Conservation (phyloP, 208 protist genomes). For the Wallacemonas collosoma region DNA sequence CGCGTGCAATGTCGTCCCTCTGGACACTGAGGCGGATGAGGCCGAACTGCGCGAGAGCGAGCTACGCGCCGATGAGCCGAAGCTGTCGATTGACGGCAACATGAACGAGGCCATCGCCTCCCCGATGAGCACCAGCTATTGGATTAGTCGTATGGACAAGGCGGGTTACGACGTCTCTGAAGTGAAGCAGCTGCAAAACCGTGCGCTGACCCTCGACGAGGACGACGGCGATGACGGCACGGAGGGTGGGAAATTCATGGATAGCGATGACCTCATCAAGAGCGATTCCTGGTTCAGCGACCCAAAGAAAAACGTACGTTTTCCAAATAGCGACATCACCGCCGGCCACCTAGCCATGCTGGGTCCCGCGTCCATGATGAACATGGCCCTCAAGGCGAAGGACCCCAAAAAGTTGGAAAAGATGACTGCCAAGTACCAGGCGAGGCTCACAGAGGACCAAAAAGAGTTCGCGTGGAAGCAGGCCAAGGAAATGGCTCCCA, state of each 20-base stretch:
- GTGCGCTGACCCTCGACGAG: slow-evolving; percentile 64
- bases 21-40: slow-evolving; percentile 66
- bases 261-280: slow-evolving; percentile 87
- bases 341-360: slow-evolving; percentile 81
- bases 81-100: slow-evolving; percentile 66
- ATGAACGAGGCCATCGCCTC: slow-evolving; percentile 82
- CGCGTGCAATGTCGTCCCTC: slow-evolving; percentile 68
- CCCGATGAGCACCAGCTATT: slow-evolving; percentile 87
- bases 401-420: slow-evolving; percentile 85
- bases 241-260: slow-evolving; percentile 59
- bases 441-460: slow-evolving; percentile 79
- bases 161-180: slow-evolving; percentile 84
- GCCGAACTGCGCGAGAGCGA: slow-evolving; percentile 48
- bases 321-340: slow-evolving; percentile 85
- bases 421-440: slow-evolving; percentile 85
- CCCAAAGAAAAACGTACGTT: slow-evolving; percentile 75
- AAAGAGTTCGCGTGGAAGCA: slow-evolving; percentile 87
- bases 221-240: slow-evolving; percentile 64
- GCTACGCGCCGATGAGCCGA: slow-evolving; percentile 46
- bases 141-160: slow-evolving; percentile 83
- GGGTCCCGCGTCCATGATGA: slow-evolving; percentile 89
- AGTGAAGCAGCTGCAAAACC: slow-evolving; percentile 75
- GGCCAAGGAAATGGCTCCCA: slow-evolving; percentile 89
- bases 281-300: slow-evolving; percentile 90
- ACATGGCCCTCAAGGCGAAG: slow-evolving; percentile 82